Base-by-base conservation (phyloP, 768 basidiomycete species). In the Exidia glandulosa region DNA sequence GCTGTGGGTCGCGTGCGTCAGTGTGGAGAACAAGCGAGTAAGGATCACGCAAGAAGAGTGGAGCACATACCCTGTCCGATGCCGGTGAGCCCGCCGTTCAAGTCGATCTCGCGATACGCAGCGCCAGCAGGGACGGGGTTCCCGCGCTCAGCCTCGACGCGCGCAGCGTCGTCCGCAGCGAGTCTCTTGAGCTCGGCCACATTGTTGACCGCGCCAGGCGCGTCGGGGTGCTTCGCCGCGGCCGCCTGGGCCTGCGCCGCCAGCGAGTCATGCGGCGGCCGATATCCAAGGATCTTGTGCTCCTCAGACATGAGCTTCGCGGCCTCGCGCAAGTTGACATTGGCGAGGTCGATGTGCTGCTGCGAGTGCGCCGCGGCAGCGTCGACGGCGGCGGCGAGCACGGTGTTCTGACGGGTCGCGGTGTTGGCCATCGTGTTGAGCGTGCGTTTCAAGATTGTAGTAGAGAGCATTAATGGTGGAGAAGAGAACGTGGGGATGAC, bases 161-260 rank as follows among this genome's bases (percentile, higher is more conserved):
- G 50, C 6, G 50, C 50, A 25, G 27, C 50, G 50, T 54, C 50
- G 50, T 54, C 50, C 10, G 6, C 9, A 7, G 50, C 50, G 27
- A 54, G 30, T 6, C 50, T 23, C 12, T 25, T 14, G 25, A 54
- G 30, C 30, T 25, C 50, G 5, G 6, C 12, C 25, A 54, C 30
- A 27, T 54, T 29, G 10, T 23, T 23, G 9, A 45, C 41, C 6
- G 41, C 41, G 19, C 41, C 41, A 23, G 41, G 10, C 41, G 41
- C 41, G 19, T 45, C 19, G 7, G 41, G 41, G 41, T 45, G 41
- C 10, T 19, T 10, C 12, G 41, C 41, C 10, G 41, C 41, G 41
- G 66, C 66, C 65, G 36, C 64, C 60, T 70, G 69, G 13, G 65
- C 68, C 50, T 63, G 57, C 7, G 66, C 67, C 0, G 70, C 69